A percentile compares a stretch with the other conserved stretches of the same genome.
Conservation (phyloP, 2,329 filamentous ascomycete species). For the Coniella lustricola region DNA sequence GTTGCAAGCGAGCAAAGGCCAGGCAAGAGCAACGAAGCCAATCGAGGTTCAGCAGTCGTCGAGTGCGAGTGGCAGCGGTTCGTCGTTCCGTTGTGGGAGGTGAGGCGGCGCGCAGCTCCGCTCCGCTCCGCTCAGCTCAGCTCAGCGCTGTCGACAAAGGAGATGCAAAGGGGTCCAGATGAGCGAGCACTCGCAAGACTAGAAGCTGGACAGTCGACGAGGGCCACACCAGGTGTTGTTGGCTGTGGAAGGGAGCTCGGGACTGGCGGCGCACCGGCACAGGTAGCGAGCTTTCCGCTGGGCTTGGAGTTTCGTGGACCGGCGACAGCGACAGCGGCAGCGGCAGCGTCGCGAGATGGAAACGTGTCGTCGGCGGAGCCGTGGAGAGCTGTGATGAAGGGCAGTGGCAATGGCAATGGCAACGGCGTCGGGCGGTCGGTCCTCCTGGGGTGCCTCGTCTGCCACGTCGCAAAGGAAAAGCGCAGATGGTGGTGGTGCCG, state of each 20-base stretch:
- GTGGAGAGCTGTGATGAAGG: neutral
- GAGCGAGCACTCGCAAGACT: no score
- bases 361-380: constrained; percentile 3
- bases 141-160: neutral
- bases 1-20: constrained; percentile 16
- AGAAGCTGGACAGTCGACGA: neutral
- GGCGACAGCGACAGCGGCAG: no score
- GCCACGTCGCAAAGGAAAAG: constrained; percentile 16
- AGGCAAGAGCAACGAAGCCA: neutral
- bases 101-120: neutral
- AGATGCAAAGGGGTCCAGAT: neutral
- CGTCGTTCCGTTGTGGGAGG: neutral
- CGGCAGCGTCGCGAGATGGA: neutral
- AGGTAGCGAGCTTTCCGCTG: neutral
- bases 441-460: constrained; percentile 11
- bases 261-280: constrained; percentile 6
- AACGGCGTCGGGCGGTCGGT: constrained; percentile 13
- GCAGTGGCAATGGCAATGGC: no score
- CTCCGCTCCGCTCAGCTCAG: neutral
- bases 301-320: neutral
- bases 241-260: neutral
- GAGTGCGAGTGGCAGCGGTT: constrained; percentile 7
- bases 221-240: neutral
- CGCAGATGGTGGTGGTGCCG: constrained; percentile 12
- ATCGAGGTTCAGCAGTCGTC: no score